Base-by-base conservation (phyloP, 345 rosid species). In the Hibiscus syriacus region DNA sequence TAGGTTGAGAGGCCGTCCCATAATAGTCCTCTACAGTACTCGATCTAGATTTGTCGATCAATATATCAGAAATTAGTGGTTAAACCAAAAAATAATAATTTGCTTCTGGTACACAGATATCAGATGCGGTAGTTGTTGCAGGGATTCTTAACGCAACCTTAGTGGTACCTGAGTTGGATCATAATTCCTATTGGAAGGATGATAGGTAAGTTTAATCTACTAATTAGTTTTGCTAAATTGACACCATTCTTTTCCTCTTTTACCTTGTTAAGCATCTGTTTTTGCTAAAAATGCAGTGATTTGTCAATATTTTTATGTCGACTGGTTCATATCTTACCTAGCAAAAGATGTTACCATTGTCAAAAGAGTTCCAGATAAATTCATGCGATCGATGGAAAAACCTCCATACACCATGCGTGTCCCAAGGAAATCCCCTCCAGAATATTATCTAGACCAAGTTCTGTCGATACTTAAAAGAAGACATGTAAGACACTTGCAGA, bases 401-500 rank as follows among this genome's bases (percentile, higher is more conserved):
- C 97, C 96, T 79, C 99, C 97, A 0, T 94, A 94, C 75, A 87
- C 96, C 4, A 94, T 86, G 87, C 97, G 99, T 57, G 98, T 94
- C 38, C 99, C 99, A 1, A 85, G 99, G 75, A 94, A 94, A 78
- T 94, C 98, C 22, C 79, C 87, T 27, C 92, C 96, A 16, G 98
- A 91, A 72, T 94, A 91, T 78, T 94, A 94, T 80, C 78, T 89
- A 41, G 98, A 89, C 75, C 99, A 94, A 89, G 97, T 91, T 55
- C 86, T 89, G 70, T 96, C 98, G 22, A 79, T 91, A 70, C 83
- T 94, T 20, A 52, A 78, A 67, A 85, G 96, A 73, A 86, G 98
- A 84, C 83, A 67, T 69, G 72, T 70, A 70, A 70, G 72, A 3
- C 56, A 20, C 59, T 10, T 62, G 43, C 52, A 6, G 20, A 39